phyloP scores from a whole-genome alignment of 2,329 filamentous ascomycete species.

The Fusarium burgessii region DNA sequence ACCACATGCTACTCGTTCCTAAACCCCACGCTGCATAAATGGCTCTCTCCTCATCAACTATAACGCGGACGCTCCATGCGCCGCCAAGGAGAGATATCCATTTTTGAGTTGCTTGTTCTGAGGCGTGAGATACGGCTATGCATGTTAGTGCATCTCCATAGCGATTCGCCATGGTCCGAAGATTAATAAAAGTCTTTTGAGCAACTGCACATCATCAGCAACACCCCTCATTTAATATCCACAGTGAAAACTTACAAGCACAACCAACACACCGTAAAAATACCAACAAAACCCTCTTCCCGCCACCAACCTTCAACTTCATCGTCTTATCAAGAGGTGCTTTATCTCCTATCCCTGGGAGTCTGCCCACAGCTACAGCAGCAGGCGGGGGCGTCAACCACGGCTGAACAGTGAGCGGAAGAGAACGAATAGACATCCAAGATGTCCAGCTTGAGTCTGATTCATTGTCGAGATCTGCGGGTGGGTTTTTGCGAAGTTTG shows the following conservation, averaged over 20 bases:
- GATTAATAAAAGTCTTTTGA: constrained; percentile 67
- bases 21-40: constrained; percentile 71
- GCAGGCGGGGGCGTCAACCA: constrained; percentile 66
- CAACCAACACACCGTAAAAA: constrained; percentile 68
- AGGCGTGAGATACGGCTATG: constrained; percentile 71
- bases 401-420: constrained; percentile 65
- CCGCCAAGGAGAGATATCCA: constrained; percentile 70
- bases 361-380: constrained; percentile 58
- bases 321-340: constrained; percentile 62
- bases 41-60: constrained; percentile 67
- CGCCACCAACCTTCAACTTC: constrained; percentile 58
- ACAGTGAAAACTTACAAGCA: constrained; percentile 67
- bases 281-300: constrained; percentile 60
- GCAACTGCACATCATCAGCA: constrained; percentile 55
- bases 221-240: too few relatives aligned
- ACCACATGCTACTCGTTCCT: constrained; percentile 63
- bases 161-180: constrained; percentile 66
- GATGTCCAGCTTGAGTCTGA: constrained; percentile 53
- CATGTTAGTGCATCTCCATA: constrained; percentile 63
- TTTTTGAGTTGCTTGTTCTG: constrained; percentile 64
- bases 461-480: constrained; percentile 46
- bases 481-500: constrained; percentile 50
- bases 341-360: constrained; percentile 61
- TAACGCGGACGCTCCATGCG: constrained; percentile 65
- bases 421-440: constrained; percentile 63